Base-by-base conservation (phyloP, 352 stramenopile genomes). In the Phytophthora sansomeana region DNA sequence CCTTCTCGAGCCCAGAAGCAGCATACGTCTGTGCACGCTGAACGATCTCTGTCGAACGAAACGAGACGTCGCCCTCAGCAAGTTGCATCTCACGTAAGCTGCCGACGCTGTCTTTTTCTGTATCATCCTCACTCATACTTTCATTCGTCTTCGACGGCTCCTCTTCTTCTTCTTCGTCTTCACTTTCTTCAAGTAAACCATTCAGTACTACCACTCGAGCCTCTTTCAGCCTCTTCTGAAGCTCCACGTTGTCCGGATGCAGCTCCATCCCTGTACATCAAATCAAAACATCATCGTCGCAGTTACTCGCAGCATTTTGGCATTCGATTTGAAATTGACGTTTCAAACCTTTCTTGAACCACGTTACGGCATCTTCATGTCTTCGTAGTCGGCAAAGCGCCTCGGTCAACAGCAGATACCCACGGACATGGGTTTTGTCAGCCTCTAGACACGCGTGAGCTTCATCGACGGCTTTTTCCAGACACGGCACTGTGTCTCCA, bases 141-240 rank as follows among this genome's bases (percentile, higher is more conserved):
- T 58, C 47, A 35, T 36, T 43, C 30, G 19, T 17, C 43, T 41
- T 29, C 35, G 28, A 39, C 14, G 21, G 21, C 21, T 10, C 28
- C 28, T 67, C 62, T 38, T 80, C 63, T 6, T 74, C 67, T 0
- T 82, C 68, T 19, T 75, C 74, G 32, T 81, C 68, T 4, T 77
- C 65, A 11, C 70, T 72, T 17, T 73, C 55, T 42, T 83, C 58
- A 24, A 82, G 47, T 51, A 90, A 58, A 43, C 72, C 53, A 46
- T 86, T 74, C 0, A 92, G 49, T 19, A 92, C 85, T 28, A 69
- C 73, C 24, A 93, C 63, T 36, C 85, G 79, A 51, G 85, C 81
- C 29, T 67, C 59, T 58, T 75, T 81, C n/a, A 93, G 66, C 26
- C 65, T 64, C 0, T 26, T 49, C 44, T 82, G 65, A 10, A 93